phyloP scores from a whole-genome alignment of 2,329 filamentous ascomycete species.

The Hypoxylon sp. region DNA sequence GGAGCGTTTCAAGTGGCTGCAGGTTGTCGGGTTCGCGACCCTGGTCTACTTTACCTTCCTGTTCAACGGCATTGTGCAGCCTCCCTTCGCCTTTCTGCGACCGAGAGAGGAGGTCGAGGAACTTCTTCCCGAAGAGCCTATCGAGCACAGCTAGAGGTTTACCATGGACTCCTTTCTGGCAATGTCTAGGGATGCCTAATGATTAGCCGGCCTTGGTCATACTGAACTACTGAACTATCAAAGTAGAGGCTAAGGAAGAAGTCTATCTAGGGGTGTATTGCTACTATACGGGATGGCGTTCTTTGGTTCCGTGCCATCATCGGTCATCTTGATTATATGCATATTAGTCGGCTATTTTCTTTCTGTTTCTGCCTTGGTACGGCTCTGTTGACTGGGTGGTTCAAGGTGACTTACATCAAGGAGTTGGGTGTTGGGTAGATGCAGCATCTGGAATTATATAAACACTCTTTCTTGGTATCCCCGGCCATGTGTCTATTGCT shows the following conservation, averaged over 20 bases:
- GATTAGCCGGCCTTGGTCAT: not conserved
- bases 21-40: constrained; percentile 85
- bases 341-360: not conserved
- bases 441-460: not conserved
- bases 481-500: not conserved
- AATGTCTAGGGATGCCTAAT: not conserved
- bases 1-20: constrained; percentile 98
- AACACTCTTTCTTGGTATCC: not conserved
- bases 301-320: not conserved
- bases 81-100: constrained; percentile 76
- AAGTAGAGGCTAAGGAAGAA: too few species aligned
- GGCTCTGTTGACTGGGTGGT: not conserved
- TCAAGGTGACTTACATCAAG: not conserved
- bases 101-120: constrained; percentile 63
- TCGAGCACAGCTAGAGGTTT: constrained; percentile 67
- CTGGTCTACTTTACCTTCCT: constrained; percentile 96
- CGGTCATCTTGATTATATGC: constrained; percentile 2
- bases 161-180: not conserved
- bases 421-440: not conserved
- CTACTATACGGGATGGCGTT: constrained; percentile 32
- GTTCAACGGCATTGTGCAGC: constrained; percentile 92
- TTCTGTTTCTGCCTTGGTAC: not conserved
- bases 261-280: too few species aligned
- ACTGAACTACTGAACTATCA: not conserved
- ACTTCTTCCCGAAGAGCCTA: constrained; percentile 81